Base-by-base conservation (phyloP, 257 asterid genomes). In the Nicotiana tomentosiformis region DNA sequence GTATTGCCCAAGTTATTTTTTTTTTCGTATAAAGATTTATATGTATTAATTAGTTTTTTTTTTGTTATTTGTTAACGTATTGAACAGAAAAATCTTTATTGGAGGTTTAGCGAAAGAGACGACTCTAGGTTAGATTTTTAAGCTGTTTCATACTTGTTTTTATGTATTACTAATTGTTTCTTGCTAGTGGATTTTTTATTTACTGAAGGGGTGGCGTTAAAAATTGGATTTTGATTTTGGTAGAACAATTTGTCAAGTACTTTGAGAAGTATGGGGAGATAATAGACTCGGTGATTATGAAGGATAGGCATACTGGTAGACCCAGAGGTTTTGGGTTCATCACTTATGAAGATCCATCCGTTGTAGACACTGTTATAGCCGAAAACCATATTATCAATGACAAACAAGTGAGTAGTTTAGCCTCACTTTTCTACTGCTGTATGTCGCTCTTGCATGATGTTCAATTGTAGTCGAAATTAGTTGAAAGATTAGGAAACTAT, bases 241-340 rank as follows among this genome's bases (percentile, higher is more conserved):
- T 84, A 96, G 99, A 96, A 64, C 87, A 91, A 82, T 94, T 96
- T 83, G 94, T 93, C n/a, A 92, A 91, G 91, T 96, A 96, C 89
- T 96, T 96, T 83, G 99, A 97, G 78, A 94, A 96, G 89, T 96
- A 94, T 83, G 99, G 99, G 43, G 98, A 94, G 88, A 96, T 96
- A 69, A 94, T 97, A 4, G 98, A 96, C 86, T 96, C 98, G 29
- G 99, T 96, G 61, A 96, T 96, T 82, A 94, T 96, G 98, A 96
- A 93, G 83, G 98, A 96, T 83, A 89, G 97, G 79, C 90, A 89
- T 83, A 94, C 99, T 3, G 97, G 99, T 35, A 93, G 98, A 20
- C 99, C 98, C 1, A 85, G 99, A 85, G 99, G 99, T 30, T 96
- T 96, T 43, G 98, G 99, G 64, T 96, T 96, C 87, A 94, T 94